Base-by-base conservation (phyloP, 306 rosid species). In the Mucuna pruriens region DNA sequence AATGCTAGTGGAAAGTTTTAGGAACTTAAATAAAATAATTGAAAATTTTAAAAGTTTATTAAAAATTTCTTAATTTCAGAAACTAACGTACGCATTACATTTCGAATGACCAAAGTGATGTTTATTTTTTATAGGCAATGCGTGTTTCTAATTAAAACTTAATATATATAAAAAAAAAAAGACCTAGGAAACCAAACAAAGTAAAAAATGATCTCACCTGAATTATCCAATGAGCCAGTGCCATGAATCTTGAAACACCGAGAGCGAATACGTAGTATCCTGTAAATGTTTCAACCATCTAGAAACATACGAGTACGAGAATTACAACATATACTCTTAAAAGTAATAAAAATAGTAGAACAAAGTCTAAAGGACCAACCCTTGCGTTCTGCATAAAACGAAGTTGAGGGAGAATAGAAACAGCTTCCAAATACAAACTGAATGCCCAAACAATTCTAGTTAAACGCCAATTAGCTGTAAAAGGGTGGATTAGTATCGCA, bases 241-340 rank as follows among this genome's bases (percentile, higher is more conserved):
- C 40, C 1, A 95, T 60, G 87, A 95, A 91, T 78, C 98, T 93
- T 11, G 99, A 88, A 77, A 91, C 60, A 5, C 99, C 99, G 23
- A 95, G 57, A 34, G 99, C 98, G 77, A 95, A 93, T 25, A 95
- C 93, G 65, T 91, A 95, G 40, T 91, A 88, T 5, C 97, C 92
- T 4, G 98, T 90, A 74, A 95, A 91, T 66, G 98, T 91, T 52
- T 95, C 99, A 45, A 95, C 63, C 85, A 91, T 87, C 98, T 95
- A 83, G 16, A 76, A 84, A 70, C 58, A 45, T 7, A 39, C 54
- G 3, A 81, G 20, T 7, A 39, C 54, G 3, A 81, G 20, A 75
- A 52, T 78, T 51, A 74, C 2, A 17, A 44, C 40, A 42, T 42
- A 33, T 42, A 40, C 11, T 34, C 9, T 29, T 29, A 6, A 19